Percentiles rank a stretch among this genome's conserved stretches.
phyloP scores from a whole-genome alignment of 768 basidiomycete species.

The Suillus spraguei region DNA sequence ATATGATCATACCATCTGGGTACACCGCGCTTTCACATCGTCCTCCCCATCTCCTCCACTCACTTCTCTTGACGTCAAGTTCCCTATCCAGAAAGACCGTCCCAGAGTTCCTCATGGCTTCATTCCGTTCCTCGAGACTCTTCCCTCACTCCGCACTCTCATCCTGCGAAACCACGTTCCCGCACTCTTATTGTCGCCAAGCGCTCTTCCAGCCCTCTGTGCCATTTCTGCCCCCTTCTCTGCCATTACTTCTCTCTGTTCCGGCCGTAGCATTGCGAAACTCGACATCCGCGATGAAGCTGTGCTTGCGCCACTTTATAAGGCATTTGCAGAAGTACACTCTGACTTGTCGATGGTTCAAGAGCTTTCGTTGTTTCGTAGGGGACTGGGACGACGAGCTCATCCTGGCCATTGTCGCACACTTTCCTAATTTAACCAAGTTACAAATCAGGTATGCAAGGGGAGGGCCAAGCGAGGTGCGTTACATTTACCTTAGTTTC shows the following conservation, averaged over 20 bases:
- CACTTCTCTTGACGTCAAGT: constrained; percentile 29
- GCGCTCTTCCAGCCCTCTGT: constrained; percentile 23
- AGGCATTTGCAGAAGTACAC: constrained; percentile 18
- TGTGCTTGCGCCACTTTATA: constrained; percentile 25
- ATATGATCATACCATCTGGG: constrained; percentile 40
- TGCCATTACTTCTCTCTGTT: constrained; percentile 28
- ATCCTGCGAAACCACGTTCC: constrained; percentile 32
- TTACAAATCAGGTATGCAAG: constrained; percentile 43
- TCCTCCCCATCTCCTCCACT: constrained; percentile 16
- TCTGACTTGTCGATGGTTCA: constrained; percentile 19
- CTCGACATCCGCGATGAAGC: constrained; percentile 29
- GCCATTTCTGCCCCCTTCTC: constrained; percentile 29
- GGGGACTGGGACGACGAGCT: constrained; percentile 50
- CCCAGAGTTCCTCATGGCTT: constrained; percentile 26
- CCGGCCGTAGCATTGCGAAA: constrained; percentile 18
- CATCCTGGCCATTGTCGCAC: constrained; percentile 41
- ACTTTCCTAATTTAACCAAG: constrained; percentile 39
- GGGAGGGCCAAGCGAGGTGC: constrained; percentile 44
- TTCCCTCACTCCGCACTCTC: constrained; percentile 23
- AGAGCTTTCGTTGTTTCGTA: constrained; percentile 38
- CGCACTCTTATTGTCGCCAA: constrained; percentile 23
- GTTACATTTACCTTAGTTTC: constrained; percentile 16
- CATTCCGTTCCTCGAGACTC: constrained; percentile 25
- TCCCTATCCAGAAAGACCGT: constrained; percentile 34
- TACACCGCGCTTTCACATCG: constrained; percentile 39